Base-by-base conservation (phyloP, 768 basidiomycete genomes). In the Fistulinella prunicolor region DNA sequence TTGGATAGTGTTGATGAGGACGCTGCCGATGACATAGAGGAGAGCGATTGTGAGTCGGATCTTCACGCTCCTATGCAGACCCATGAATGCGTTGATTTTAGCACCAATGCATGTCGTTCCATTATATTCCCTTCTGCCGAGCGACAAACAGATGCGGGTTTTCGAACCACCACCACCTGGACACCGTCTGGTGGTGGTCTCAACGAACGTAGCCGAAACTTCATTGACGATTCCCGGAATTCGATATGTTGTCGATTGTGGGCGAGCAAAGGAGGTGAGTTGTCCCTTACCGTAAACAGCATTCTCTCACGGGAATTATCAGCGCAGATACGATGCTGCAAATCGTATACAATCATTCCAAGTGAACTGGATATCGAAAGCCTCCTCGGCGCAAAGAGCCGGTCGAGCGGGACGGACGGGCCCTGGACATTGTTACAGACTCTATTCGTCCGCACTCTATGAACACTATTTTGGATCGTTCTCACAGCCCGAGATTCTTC, bases 321-420 rank as follows among this genome's bases (percentile, higher is more conserved):
- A 94, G 90, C 80, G 96, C 42, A 82, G 83, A 50, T 94, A 90
- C 65, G 94, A 97, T 67, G 62, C 80, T 7, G 64, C 73, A 9
- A 90, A 77, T 51, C 88, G 92, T 20, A 87, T 99, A 20, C 94
- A 98, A 69, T 78, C 91, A 8, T 98, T 95, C 72, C 85, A 87
- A 62, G 80, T 99, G 37, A 82, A 80, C 46, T 99, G 94, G 95
- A 83, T 88, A 53, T 93, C 93, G 14, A 97, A 97, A 64, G 93
- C 95, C 2, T 94, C 94, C 3, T 93, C 94, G 0, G 79, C 89
- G 1, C 96, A 99, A 63, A 80, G 96, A 50, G 86, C 96, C 4
- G 96, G 96, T 62, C 87, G 96, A 62, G 96, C 96, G 0, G 96
- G 96, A 10, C 91, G 96, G 51, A 97, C 93, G 13, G 95, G 96